phyloP scores from a whole-genome alignment of 2,329 filamentous ascomycete species.

The Botrytis fragariae region DNA sequence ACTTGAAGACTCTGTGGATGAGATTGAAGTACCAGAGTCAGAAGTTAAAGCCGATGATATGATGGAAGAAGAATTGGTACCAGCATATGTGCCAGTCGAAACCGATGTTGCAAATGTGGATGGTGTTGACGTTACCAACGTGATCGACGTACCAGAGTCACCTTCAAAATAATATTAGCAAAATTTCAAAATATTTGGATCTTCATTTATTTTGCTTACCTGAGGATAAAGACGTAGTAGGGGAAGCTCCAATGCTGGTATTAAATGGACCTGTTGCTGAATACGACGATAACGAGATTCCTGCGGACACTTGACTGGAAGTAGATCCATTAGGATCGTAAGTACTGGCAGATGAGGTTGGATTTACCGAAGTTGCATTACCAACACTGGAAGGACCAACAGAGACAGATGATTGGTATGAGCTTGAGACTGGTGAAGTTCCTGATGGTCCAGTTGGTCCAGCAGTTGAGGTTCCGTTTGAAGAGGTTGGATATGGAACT shows the following conservation, averaged over 20 bases:
- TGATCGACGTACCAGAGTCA: constrained; percentile 18
- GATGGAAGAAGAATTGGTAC: constrained; percentile 11
- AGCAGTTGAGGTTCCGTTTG: constrained; percentile 18
- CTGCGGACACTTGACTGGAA: constrained; percentile 13
- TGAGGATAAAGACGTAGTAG: neutral
- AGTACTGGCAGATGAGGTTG: constrained; percentile 1
- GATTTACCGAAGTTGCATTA: neutral
- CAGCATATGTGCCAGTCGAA: constrained; percentile 15
- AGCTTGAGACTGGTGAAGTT: constrained; percentile 5
- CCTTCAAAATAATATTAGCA: constrained; percentile 14
- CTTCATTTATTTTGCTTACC: neutral
- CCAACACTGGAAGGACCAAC: neutral
- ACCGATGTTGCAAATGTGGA: constrained; percentile 25
- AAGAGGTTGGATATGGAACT: constrained; percentile 20
- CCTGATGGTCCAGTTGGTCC: constrained; percentile 22
- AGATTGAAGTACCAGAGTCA: neutral
- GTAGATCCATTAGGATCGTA: constrained; percentile 2
- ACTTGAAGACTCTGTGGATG: constrained; percentile 3
- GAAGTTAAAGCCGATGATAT: constrained; percentile 9
- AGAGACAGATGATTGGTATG: neutral
- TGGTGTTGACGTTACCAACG: constrained; percentile 13
- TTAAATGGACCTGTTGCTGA: neutral
- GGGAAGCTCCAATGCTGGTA: constrained; percentile 6
- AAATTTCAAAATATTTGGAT: neutral
- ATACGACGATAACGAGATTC: neutral